Base-by-base conservation (phyloP, 78 protist species). In the Dictyostelium purpureum region DNA sequence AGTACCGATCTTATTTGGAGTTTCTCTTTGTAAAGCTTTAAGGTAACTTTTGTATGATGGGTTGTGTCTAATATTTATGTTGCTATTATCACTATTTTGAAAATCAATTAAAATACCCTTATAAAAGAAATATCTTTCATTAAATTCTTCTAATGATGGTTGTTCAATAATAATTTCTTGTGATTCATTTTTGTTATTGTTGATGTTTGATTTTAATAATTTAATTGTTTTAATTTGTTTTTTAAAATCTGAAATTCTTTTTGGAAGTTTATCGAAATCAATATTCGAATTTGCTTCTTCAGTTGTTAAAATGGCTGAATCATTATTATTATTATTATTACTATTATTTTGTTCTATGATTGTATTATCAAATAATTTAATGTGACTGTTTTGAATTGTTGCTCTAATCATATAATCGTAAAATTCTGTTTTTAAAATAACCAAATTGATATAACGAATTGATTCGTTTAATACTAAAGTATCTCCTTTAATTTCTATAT, bases 41-140 rank as follows among this genome's bases (percentile, higher is more conserved):
- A 73, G n/a, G 18, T 45, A 73, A 73, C 47, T 45, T 45, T 73
- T 38, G 16, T 45, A 73, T 26, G 79, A 38, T 69, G 76, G 76
- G n/a, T 65, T 65, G 18, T 65, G 77, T 40, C 54, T 40, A 3
- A 61, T 14, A 2, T 24, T 43, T 0, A 19, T 71, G n/a, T 35
- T 10, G 19, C 51, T 42, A 42, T 43, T 28, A 73, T 38, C 28
- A 6, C 33, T 19, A 47, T 28, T 26, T 45, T 35, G 33, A 31
- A 28, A 45, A 28, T 73, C 79, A n/a, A n/a, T 31, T 35, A 35
- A 73, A 7, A 73, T 26, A 47, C 79, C 79, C 4, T 73, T 73
- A 45, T 73, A 73, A 45, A 35, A 73, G 43, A 11, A 38, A 45
- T 73, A 73, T 45, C 54, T 24, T 12, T 45, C 43, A 73, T 28